A percentile compares a stretch with the other conserved stretches of the same genome.
Conservation (phyloP, 129 eudicot species). For the Scalesia atractyloides region DNA sequence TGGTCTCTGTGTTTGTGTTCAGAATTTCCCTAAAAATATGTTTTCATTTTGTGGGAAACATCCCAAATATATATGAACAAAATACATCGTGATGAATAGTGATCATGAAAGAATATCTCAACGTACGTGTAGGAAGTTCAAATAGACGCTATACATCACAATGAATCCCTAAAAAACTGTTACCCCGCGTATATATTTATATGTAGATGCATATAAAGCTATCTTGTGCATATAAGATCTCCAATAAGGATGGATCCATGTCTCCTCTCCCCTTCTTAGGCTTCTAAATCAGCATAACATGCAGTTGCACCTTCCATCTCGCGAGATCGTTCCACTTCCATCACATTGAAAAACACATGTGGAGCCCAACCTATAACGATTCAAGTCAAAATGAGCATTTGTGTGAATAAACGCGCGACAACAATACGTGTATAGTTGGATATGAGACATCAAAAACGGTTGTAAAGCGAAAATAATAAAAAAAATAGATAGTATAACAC, state of each 20-base stretch:
- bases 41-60: background rate
- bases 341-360: conserved; percentile 24
- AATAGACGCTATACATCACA: conserved; percentile 5
- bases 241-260: conserved; percentile 36
- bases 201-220: conserved; percentile 33
- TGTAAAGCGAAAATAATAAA: background rate
- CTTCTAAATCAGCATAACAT: conserved; percentile 32
- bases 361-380: conserved; percentile 40
- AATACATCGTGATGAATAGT: conserved; percentile 8
- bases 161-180: conserved; percentile 25
- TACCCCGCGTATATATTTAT: conserved; percentile 21
- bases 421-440: background rate
- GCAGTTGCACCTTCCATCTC: conserved; percentile 15
- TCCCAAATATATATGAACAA: conserved; percentile 3
- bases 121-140: conserved; percentile 9
- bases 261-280: conserved; percentile 38
- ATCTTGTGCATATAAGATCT: conserved; percentile 28
- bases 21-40: background rate
- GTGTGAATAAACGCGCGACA: background rate
- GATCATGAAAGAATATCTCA: conserved; percentile 1
- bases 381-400: conserved; percentile 12
- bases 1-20: background rate
- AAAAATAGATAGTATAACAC: too few species aligned
- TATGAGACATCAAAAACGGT: background rate
- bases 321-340: conserved; percentile 28